Evolutionary conservation across 1,284 basidiomycete genomes (phyloP).

Genomic region (Heterobasidion parviporum): DNA sequence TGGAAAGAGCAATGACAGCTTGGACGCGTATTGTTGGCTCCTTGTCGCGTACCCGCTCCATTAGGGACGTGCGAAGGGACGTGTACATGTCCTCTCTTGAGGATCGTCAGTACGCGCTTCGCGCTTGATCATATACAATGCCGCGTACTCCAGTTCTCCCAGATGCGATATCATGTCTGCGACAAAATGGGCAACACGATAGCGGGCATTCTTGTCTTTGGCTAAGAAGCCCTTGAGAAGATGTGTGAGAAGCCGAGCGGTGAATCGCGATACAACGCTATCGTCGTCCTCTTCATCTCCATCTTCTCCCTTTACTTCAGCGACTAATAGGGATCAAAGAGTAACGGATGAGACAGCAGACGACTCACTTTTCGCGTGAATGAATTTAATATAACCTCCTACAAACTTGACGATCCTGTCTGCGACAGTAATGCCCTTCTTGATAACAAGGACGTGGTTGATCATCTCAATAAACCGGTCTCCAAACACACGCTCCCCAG

Average conservation of each 20-base stretch:
- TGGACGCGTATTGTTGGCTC: slow-evolving; percentile 80
- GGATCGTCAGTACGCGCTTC: not conserved
- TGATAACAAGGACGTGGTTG: slow-evolving; percentile 65
- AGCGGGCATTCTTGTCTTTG: slow-evolving; percentile 86
- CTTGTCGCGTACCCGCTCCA: slow-evolving; percentile 83
- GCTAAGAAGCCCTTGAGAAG: slow-evolving; percentile 79
- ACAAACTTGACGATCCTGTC: slow-evolving; percentile 85
- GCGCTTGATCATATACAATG: not conserved
- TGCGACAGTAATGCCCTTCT: slow-evolving; percentile 77
- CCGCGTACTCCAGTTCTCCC: slow-evolving; percentile 74
- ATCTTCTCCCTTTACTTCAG: slow-evolving; percentile 24
- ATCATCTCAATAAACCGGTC: slow-evolving; percentile 68
- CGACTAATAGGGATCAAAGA: slow-evolving; percentile 13
- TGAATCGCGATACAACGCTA: slow-evolving; percentile 68
- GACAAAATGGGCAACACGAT: slow-evolving; percentile 73
- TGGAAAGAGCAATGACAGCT: slow-evolving; percentile 80
- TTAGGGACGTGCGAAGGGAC: slow-evolving; percentile 56
- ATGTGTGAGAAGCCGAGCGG: slow-evolving; percentile 67
- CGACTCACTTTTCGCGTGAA: slow-evolving; percentile 68
- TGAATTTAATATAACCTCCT: slow-evolving; percentile 73
- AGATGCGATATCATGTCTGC: slow-evolving; percentile 75
- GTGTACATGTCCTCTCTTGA: slow-evolving; percentile 77
- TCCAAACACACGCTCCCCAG: slow-evolving; percentile 80
- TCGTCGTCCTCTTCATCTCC: slow-evolving; percentile 51
- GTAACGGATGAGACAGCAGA: not conserved